phyloP scores from a whole-genome alignment of 2,329 filamentous ascomycete genomes.

The Fusarium nanum region DNA sequence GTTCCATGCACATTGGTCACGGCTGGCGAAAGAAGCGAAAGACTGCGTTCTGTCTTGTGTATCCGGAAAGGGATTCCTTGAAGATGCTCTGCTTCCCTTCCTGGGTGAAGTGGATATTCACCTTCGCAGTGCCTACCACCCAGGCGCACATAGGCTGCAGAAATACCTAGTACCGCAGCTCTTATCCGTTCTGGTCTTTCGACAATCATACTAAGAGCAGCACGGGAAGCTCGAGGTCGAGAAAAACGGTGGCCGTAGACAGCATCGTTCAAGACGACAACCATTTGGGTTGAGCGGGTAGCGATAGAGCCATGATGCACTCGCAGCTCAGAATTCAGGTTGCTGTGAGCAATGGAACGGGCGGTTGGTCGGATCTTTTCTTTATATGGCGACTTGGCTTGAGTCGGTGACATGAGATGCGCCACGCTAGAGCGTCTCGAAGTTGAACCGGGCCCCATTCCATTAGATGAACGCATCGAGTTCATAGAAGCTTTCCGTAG shows the following conservation, averaged over 20 bases:
- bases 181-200: constrained; percentile 92
- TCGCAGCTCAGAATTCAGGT: constrained; percentile 77
- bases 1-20: constrained; percentile 92
- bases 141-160: constrained; percentile 89
- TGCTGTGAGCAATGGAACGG: constrained; percentile 70
- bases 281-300: constrained; percentile 66
- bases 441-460: constrained; percentile 52
- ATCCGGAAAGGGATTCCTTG: constrained; percentile 83
- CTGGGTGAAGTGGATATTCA: constrained; percentile 73
- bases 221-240: constrained; percentile 80
- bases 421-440: constrained; percentile 63
- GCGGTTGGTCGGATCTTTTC: constrained; percentile 60
- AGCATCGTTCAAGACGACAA: constrained; percentile 90
- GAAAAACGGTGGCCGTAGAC: constrained; percentile 96
- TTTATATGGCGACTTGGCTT: constrained; percentile 52
- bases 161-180: constrained; percentile 83
- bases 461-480: constrained; percentile 64
- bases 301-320: constrained; percentile 64
- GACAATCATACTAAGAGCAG: constrained; percentile 81
- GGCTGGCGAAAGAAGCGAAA: constrained; percentile 78
- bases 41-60: constrained; percentile 77
- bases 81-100: constrained; percentile 64
- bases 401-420: constrained; percentile 58
- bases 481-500: constrained; percentile 68
- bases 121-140: constrained; percentile 83